Percentiles rank a stretch among this genome's conserved stretches.
Conservation (phyloP, 257 asterid species). For the Penstemon eatonii region DNA sequence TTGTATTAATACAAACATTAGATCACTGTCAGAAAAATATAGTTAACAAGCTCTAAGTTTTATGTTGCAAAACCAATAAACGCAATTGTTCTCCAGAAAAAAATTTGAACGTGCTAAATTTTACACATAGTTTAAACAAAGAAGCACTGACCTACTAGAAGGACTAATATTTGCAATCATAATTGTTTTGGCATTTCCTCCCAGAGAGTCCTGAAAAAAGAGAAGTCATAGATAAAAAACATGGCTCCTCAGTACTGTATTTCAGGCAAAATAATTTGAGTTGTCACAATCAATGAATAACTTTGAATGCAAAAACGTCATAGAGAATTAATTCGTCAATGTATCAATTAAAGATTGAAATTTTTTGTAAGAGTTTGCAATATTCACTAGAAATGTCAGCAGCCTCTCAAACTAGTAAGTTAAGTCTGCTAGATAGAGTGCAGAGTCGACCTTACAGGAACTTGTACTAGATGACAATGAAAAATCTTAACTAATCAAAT, state of each 20-base stretch:
- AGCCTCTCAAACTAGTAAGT: background rate
- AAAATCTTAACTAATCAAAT: background rate
- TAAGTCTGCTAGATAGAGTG: background rate
- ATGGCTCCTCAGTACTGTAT: slow-evolving; percentile 5
- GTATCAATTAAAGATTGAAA: too few relatives aligned
- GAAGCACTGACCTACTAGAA: slow-evolving; percentile 58
- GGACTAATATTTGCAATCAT: slow-evolving; percentile 96
- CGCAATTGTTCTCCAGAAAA: slow-evolving; percentile 5
- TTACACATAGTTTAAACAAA: slow-evolving; percentile 19
- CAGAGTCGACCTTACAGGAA: background rate
- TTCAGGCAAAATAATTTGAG: background rate
- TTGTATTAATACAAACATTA: slow-evolving; percentile 7
- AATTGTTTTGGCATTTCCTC: slow-evolving; percentile 97
- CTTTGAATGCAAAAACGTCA: background rate
- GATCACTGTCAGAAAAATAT: slow-evolving; percentile 2
- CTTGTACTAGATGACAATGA: background rate
- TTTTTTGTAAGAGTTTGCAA: too few relatives aligned
- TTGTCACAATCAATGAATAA: background rate
- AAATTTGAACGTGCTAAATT: background rate
- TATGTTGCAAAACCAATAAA: slow-evolving; percentile 4
- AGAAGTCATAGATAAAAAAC: slow-evolving; percentile 7
- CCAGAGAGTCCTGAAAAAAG: slow-evolving; percentile 77
- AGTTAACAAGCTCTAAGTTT: slow-evolving; percentile 16
- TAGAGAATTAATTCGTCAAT: background rate
- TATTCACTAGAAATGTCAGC: too few relatives aligned